Base-by-base conservation (phyloP, 1,284 basidiomycete genomes). In the Rhodotorula sp. region DNA sequence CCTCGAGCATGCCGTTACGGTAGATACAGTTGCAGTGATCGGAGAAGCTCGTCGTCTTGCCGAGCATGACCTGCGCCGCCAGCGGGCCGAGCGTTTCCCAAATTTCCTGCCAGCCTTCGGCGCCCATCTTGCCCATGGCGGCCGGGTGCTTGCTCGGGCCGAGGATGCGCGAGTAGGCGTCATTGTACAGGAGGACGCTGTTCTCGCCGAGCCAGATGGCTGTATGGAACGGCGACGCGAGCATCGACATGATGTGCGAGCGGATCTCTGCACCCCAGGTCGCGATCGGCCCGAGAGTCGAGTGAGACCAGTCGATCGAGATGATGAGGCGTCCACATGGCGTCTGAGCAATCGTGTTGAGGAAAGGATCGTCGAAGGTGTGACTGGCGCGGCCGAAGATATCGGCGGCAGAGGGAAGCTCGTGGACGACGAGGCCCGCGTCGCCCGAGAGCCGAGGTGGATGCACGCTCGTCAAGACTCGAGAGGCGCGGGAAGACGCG, bases 41-140 rank as follows among this genome's bases (percentile, higher is more conserved):
- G 9, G 47, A 27, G 53, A 73, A 67, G 32, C 57, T 65, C n/a
- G 66, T 60, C 9, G 59, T 65, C 51, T 70, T 69, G 46, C 71
- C 71, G 19, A 27, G 46, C 49, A 70, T 67, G 29, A 70, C 71
- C 15, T 64, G 66, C 20, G 52, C 48, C 8, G 71, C 71, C 19
- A 73, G 66, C 36, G 60, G 60, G 8, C 60, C 60, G 46, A 63
- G 47, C 13, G 56, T 62, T 17, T 72, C 68, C 68, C 67, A 72
- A 4, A 73, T 47, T 44, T 76, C 74, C 32, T 62, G 64, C 75
- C 75, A 76, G 36, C 75, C 74, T 22, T 65, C 47, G 36, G 67
- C 58, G 44, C 70, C 74, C 2, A 67, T 47, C 36, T 68, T 64
- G 7, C 75, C 75, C 44, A 76, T 55, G 17, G 70, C 59, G 13